Evolutionary conservation across 768 basidiomycete species (phyloP).

Genomic region (Hysterangium stoloniferum): DNA sequence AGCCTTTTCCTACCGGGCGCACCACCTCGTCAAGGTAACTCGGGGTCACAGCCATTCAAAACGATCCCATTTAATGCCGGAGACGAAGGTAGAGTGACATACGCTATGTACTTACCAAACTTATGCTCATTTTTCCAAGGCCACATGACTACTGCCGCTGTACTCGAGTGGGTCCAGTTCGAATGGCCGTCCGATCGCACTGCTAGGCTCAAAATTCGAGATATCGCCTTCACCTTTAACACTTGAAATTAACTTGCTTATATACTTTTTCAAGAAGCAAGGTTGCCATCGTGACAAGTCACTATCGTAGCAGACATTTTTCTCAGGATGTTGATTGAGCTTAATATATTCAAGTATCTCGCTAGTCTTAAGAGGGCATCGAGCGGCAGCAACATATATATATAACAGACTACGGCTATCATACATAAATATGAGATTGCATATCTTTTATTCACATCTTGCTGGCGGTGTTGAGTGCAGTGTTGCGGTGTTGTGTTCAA

Average conservation of each 20-base stretch:
- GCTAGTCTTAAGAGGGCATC: neutral
- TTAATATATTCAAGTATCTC: neutral
- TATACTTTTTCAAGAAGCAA: neutral
- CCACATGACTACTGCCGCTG: slow-evolving; percentile 51
- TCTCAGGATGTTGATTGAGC: neutral
- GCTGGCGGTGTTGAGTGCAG: too few relatives aligned
- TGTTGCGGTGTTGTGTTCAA: too few relatives aligned
- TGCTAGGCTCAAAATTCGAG: slow-evolving; percentile 75
- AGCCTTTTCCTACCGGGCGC: slow-evolving; percentile 89
- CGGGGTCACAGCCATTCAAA: slow-evolving; percentile 83
- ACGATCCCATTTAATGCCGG: slow-evolving; percentile 80
- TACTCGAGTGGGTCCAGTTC: slow-evolving; percentile 65
- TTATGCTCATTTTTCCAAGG: slow-evolving; percentile 24
- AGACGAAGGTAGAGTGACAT: slow-evolving; percentile 54
- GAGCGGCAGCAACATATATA: too few relatives aligned
- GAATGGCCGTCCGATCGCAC: slow-evolving; percentile 83
- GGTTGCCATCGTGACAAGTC: neutral
- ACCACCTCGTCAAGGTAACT: slow-evolving; percentile 82
- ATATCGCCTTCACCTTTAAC: slow-evolving; percentile 79
- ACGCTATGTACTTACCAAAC: neutral
- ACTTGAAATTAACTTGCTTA: slow-evolving; percentile 37
- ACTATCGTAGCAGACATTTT: neutral
- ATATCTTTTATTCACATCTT: too few relatives aligned
- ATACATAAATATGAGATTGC: too few relatives aligned
- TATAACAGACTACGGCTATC: too few relatives aligned